Percentiles rank a stretch among this genome's conserved stretches.
Conservation (phyloP, 345 rosid genomes). For the Eucalyptus sideroxylon region DNA sequence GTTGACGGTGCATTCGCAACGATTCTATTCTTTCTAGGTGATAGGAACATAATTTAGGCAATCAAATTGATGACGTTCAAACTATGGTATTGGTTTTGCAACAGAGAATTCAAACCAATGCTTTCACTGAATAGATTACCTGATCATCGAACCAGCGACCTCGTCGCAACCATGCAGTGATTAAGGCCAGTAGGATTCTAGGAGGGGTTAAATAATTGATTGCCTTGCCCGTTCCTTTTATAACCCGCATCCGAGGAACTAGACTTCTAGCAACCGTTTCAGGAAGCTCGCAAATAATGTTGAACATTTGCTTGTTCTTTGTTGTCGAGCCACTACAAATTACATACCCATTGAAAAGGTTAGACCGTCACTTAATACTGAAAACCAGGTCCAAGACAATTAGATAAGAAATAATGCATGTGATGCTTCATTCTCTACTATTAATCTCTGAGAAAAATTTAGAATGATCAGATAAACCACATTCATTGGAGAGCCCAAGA, state of each 20-base stretch:
- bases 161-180: conserved; percentile 83
- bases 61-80: background rate
- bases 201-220: conserved; percentile 85
- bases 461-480: background rate
- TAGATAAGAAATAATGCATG: background rate
- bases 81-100: background rate
- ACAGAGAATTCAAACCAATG: background rate
- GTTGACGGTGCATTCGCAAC: background rate
- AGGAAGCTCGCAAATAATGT: conserved; percentile 88
- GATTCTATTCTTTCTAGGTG: background rate
- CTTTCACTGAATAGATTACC: conserved; percentile 18
- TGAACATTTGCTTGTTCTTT: conserved; percentile 78
- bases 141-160: conserved; percentile 97
- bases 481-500: background rate
- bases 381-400: background rate
- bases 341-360: background rate
- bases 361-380: background rate
- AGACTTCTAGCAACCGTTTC: conserved; percentile 92
- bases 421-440: background rate
- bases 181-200: conserved; percentile 78
- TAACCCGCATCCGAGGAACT: conserved; percentile 84
- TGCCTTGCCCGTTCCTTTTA: conserved; percentile 77
- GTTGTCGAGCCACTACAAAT: conserved; percentile 68
- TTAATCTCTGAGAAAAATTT: background rate
- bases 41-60: background rate